These are phyloP conservation scores for Prunella vulgaris DNA, from an alignment of 257 asterid genomes.

Conservation along the genomic window DNA sequence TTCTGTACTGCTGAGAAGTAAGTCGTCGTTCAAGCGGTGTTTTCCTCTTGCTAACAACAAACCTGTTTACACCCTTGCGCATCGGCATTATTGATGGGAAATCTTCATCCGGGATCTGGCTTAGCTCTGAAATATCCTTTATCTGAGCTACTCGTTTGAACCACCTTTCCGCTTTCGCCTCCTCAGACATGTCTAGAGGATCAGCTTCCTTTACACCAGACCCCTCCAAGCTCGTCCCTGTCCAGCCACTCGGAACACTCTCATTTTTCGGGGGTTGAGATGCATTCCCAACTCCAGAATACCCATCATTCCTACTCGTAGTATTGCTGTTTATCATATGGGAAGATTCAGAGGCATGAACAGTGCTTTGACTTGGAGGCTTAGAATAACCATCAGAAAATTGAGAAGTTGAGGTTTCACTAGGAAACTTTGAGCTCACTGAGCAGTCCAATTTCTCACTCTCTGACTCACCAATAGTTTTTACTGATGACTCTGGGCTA, in stretches of 20 bases:
- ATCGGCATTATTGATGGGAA: slow-evolving; percentile 96
- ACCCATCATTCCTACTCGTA: neutral
- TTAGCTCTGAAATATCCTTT: slow-evolving; percentile 87
- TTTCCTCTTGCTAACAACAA: slow-evolving; percentile 95
- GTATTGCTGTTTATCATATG: slow-evolving; percentile 4
- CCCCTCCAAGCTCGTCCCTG: slow-evolving; percentile 67
- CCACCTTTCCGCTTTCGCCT: slow-evolving; percentile 97
- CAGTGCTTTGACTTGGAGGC: slow-evolving; percentile 16
- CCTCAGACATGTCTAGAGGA: slow-evolving; percentile 93
- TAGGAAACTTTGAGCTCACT: neutral
- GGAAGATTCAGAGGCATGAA: slow-evolving; percentile 19
- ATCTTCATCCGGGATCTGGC: slow-evolving; percentile 94
- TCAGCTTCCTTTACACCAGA: slow-evolving; percentile 73
- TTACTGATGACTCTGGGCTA: slow-evolving; percentile 24
- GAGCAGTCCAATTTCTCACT: slow-evolving; percentile 25
- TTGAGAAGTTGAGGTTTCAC: slow-evolving; percentile 19
- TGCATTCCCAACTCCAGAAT: slow-evolving; percentile 20
- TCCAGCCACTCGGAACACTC: slow-evolving; percentile 38
- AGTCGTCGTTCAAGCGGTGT: slow-evolving; percentile 88
- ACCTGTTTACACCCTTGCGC: slow-evolving; percentile 92
- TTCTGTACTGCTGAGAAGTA: slow-evolving; percentile 69
- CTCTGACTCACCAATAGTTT: slow-evolving; percentile 19
- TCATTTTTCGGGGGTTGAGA: slow-evolving; percentile 23
- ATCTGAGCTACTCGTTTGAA: slow-evolving; percentile 89
- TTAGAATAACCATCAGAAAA: slow-evolving; percentile 9